These are phyloP conservation scores for Venturia pyrina DNA, from an alignment of 2,329 filamentous ascomycete genomes.

Conservation along the genomic window DNA sequence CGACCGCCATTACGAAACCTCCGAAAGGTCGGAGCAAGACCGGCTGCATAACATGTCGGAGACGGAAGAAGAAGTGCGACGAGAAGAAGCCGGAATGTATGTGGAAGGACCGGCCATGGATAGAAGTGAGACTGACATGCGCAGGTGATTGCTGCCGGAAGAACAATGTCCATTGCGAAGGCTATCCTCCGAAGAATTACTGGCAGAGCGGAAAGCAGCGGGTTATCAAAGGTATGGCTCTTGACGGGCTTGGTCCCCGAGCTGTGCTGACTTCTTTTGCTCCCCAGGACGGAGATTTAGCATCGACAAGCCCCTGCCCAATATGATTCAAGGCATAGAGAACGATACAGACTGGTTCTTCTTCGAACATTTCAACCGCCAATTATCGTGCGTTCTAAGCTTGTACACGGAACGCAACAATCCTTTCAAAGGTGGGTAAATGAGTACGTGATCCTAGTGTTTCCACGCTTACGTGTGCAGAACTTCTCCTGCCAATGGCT, in stretches of 20 bases:
- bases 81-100: conserved; percentile 37
- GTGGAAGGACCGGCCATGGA: neutral
- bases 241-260: neutral
- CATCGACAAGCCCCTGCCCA: conserved; percentile 35
- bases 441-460: neutral
- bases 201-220: conserved; percentile 81
- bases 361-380: conserved; percentile 71
- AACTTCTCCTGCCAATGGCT: conserved; percentile 73
- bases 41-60: conserved; percentile 49
- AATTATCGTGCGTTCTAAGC: conserved; percentile 71
- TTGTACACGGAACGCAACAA: conserved; percentile 73
- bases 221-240: conserved; percentile 23
- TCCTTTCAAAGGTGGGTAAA: conserved; percentile 53
- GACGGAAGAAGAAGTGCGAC: conserved; percentile 52
- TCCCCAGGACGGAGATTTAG: conserved; percentile 24
- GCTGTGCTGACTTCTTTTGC: conserved; percentile 16
- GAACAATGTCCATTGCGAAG: conserved; percentile 85
- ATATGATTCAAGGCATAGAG: conserved; percentile 71
- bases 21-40: conserved; percentile 61
- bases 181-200: conserved; percentile 74
- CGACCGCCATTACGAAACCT: conserved; percentile 54
- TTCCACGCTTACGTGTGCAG: conserved; percentile 21
- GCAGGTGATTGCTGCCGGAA: conserved; percentile 81
- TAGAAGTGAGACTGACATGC: conserved; percentile 18
- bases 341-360: conserved; percentile 70